phyloP scores from a whole-genome alignment of 1,284 basidiomycete species.

The Peniophora sp. region DNA sequence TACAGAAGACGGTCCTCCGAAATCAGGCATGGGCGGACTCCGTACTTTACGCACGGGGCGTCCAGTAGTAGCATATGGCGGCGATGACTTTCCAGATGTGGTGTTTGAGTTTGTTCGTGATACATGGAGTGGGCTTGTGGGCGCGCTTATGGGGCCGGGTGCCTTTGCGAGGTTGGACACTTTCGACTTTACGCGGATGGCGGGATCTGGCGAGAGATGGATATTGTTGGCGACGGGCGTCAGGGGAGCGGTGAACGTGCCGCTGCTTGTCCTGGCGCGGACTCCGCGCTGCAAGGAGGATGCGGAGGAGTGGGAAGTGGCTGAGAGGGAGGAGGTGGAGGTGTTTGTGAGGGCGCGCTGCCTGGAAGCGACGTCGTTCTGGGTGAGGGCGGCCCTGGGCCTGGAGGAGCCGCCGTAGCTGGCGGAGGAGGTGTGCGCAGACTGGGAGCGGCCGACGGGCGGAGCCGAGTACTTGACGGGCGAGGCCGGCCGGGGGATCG shows the following conservation, averaged over 20 bases:
- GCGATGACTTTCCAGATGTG: constrained; percentile 11
- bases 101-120: constrained; percentile 3
- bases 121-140: constrained; percentile 15
- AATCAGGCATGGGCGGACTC: constrained; percentile 32
- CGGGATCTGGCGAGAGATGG: constrained; percentile 10
- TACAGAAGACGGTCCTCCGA: constrained; percentile 19
- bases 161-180: constrained; percentile 38
- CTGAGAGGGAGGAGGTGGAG: constrained; percentile 8
- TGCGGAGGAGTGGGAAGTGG: constrained; percentile 16
- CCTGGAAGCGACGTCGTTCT: constrained; percentile 19
- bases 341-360: constrained; percentile 24
- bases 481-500: constrained; percentile 29
- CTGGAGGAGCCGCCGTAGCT: constrained; percentile 19
- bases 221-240: constrained; percentile 8
- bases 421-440: constrained; percentile 7
- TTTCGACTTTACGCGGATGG: constrained; percentile 48
- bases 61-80: constrained; percentile 23
- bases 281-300: constrained; percentile 13
- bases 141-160: constrained; percentile 19
- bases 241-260: constrained; percentile 22
- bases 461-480: constrained; percentile 26
- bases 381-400: constrained; percentile 12
- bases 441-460: constrained; percentile 2
- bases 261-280: constrained; percentile 17
- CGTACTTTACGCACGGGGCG: constrained; percentile 25